These are phyloP conservation scores for Rhipidocladum racemiflorum DNA, from an alignment of 176 grass and related monocot species.

Conservation along the genomic window DNA sequence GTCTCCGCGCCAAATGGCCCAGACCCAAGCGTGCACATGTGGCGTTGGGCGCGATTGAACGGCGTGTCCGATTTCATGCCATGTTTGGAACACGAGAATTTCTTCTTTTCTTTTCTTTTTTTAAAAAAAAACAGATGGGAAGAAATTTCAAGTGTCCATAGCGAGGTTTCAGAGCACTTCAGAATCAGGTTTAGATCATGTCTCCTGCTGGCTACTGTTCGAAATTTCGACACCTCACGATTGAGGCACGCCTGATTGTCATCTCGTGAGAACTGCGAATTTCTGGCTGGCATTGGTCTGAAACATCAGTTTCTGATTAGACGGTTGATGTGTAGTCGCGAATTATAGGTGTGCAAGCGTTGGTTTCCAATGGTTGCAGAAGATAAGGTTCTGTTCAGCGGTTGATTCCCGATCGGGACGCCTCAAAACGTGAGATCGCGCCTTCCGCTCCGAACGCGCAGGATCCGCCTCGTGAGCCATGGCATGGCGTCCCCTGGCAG, in stretches of 20 bases:
- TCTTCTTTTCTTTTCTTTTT: too few relatives aligned
- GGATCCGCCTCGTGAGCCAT: background rate
- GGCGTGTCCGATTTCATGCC: background rate
- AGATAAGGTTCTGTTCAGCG: background rate
- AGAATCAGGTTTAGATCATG: background rate
- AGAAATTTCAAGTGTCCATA: background rate
- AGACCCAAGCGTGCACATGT: background rate
- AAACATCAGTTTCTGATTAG: background rate
- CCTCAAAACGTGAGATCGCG: background rate
- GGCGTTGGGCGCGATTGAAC: background rate
- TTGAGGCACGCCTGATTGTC: background rate
- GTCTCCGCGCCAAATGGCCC: background rate
- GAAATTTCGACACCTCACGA: background rate
- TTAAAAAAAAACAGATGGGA: too few relatives aligned
- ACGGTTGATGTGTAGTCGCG: background rate
- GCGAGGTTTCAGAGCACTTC: background rate
- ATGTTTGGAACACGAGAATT: too few relatives aligned
- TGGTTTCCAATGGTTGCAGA: background rate
- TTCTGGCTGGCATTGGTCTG: background rate
- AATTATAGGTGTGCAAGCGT: background rate
- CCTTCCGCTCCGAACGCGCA: background rate
- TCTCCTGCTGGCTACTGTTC: background rate
- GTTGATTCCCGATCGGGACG: background rate
- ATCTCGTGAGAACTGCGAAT: background rate
- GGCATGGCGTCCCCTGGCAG: background rate